phyloP scores from a whole-genome alignment of 441 rosid species.

The Sinapis alba region DNA sequence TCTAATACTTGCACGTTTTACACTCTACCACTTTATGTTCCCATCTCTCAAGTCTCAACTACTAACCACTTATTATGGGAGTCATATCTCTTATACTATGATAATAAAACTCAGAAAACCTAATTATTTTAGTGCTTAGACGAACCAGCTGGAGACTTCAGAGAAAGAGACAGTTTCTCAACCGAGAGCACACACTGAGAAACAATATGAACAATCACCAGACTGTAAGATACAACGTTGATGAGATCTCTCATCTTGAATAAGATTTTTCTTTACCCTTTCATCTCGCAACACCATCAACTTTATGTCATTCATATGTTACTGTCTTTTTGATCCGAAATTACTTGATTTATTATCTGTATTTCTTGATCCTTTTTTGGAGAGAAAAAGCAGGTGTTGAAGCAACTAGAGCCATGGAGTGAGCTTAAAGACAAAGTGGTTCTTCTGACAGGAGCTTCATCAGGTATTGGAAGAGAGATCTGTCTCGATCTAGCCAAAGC shows the following conservation, averaged over 20 bases:
- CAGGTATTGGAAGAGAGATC: conserved; percentile 73
- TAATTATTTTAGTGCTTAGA: not conserved
- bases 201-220: not conserved
- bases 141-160: not conserved
- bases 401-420: conserved; percentile 60
- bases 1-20: not conserved
- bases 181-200: not conserved
- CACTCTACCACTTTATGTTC: not conserved
- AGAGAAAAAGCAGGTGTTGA: conserved; percentile 21
- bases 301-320: not conserved
- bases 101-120: not conserved
- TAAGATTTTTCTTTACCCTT: no score
- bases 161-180: not conserved
- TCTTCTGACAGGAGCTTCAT: conserved; percentile 81
- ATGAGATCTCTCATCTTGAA: not conserved
- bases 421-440: conserved; percentile 66
- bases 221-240: not conserved
- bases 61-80: not conserved
- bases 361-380: not conserved
- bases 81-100: not conserved
- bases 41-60: not conserved
- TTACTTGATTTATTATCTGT: not conserved
- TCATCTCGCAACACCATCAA: not conserved
- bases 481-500: conserved; percentile 69
- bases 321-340: not conserved